Evolutionary conservation across 768 basidiomycete species (phyloP).

Genomic region (Boletus rufocinnamomeus): DNA sequence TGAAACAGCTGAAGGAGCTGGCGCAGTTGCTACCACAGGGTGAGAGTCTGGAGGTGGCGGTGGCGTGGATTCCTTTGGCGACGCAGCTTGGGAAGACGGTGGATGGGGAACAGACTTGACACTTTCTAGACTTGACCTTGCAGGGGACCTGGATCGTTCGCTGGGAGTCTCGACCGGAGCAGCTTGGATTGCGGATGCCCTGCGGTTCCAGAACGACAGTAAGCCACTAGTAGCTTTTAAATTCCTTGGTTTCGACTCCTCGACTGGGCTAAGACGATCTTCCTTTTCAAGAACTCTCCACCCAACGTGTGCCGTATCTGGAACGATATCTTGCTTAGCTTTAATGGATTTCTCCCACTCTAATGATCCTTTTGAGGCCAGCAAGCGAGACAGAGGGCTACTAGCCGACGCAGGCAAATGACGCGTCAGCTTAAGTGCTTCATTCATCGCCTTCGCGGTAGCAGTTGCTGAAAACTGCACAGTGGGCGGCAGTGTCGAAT

Average conservation of each 20-base stretch:
- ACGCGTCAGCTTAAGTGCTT: constrained; percentile 64
- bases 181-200: constrained; percentile 28
- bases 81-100: constrained; percentile 14
- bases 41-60: constrained; percentile 11
- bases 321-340: constrained; percentile 46
- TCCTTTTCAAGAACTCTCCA: constrained; percentile 72
- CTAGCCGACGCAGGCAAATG: constrained; percentile 51
- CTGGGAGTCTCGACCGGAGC: constrained; percentile 19
- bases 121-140: constrained; percentile 36
- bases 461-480: constrained; percentile 56
- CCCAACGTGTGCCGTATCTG: constrained; percentile 61
- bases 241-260: constrained; percentile 50
- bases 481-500: constrained; percentile 50
- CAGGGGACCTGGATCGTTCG: constrained; percentile 27
- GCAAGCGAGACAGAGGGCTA: constrained; percentile 71
- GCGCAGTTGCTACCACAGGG: constrained; percentile 4
- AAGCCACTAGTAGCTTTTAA: constrained; percentile 53
- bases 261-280: constrained; percentile 32
- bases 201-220: constrained; percentile 73
- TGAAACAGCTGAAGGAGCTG: constrained; percentile 71
- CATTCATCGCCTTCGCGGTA: constrained; percentile 57
- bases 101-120: constrained; percentile 15
- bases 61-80: constrained; percentile 14
- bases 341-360: constrained; percentile 76
- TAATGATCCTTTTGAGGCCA: constrained; percentile 69